A percentile compares a stretch with the other conserved stretches of the same genome.
Conservation (phyloP, 345 rosid genomes). For the Populus tremula region DNA sequence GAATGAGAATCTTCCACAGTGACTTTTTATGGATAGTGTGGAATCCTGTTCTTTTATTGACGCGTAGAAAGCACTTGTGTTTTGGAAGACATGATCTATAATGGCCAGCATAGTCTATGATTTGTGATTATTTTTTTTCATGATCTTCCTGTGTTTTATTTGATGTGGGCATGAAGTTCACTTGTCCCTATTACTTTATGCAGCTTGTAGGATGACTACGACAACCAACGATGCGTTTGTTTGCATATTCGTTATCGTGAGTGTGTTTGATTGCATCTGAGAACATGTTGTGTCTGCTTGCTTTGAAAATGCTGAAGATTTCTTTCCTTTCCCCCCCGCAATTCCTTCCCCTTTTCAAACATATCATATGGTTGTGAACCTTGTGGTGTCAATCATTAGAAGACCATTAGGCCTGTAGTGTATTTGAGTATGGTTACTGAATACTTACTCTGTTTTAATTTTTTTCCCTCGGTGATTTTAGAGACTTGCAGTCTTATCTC, state of each 20-base stretch:
- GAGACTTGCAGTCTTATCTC: conserved; percentile 95
- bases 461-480: conserved; percentile 38
- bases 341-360: background rate
- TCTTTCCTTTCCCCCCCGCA: background rate
- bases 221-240: background rate
- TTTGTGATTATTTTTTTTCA: background rate
- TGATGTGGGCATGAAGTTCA: background rate
- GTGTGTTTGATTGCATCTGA: background rate
- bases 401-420: background rate
- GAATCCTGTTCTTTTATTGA: background rate
- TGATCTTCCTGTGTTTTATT: background rate
- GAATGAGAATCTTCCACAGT: background rate
- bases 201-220: background rate
- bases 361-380: background rate
- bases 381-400: background rate
- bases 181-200: background rate
- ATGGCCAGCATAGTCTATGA: background rate
- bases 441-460: background rate
- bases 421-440: background rate
- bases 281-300: background rate
- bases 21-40: too few relatives aligned
- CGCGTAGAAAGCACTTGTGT: background rate
- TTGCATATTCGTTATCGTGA: background rate
- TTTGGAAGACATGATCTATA: background rate
- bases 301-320: background rate